Conservation (phyloP, 2,329 filamentous ascomycete species). For the Pseudocercospora fuligena region DNA sequence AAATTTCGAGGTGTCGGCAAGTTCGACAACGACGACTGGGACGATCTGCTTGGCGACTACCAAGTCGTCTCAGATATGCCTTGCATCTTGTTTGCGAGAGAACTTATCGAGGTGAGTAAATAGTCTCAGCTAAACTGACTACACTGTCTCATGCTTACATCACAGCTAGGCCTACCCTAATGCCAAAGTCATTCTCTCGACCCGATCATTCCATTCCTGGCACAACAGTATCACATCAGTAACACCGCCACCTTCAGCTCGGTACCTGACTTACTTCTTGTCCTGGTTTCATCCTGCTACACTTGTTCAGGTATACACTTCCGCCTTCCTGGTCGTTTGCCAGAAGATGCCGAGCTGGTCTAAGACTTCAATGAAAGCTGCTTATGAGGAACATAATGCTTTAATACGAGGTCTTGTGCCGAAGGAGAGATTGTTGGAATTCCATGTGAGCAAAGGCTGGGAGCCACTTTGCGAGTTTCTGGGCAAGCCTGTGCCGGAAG, state of each 20-base stretch:
- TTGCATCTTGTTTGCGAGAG: constrained; percentile 2
- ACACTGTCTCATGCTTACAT: neutral
- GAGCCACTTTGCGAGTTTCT: constrained; percentile 12
- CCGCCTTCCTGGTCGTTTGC: neutral
- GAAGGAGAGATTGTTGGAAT: constrained; percentile 10
- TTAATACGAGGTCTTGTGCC: constrained; percentile 5
- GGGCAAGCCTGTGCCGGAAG: neutral
- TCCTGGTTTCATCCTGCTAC: constrained; percentile 3
- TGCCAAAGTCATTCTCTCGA: constrained; percentile 5
- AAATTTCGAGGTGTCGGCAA: constrained; percentile 4
- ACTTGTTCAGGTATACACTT: neutral
- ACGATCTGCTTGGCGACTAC: constrained; percentile 7
- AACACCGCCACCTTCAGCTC: neutral
- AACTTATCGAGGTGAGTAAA: constrained; percentile 1
- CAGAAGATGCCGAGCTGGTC: constrained; percentile 5
- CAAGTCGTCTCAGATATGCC: constrained; percentile 10
- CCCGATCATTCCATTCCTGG: neutral
- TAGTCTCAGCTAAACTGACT: neutral
- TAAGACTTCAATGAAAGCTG: neutral
- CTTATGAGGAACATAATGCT: constrained; percentile 15
- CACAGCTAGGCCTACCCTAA: constrained; percentile 6
- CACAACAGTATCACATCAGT: constrained; percentile 5
- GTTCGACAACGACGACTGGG: constrained; percentile 3
- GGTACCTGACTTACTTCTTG: neutral
- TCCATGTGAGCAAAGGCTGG: constrained; percentile 13